phyloP scores from a whole-genome alignment of 2,329 filamentous ascomycete genomes.

The Colletotrichum cuscutae region DNA sequence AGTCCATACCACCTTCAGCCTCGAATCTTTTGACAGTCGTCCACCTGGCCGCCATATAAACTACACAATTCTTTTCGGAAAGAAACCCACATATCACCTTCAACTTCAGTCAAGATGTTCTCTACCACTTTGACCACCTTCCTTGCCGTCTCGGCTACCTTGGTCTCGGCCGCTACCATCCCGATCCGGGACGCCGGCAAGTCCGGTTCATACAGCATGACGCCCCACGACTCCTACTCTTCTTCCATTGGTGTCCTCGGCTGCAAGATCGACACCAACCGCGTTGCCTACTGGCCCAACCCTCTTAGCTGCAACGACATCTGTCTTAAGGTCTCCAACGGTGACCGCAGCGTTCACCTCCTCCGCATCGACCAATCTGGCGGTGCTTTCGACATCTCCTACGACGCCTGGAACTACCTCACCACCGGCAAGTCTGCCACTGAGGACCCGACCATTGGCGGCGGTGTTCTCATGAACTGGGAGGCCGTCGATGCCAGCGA shows the following conservation, averaged over 20 bases:
- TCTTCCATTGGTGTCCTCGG: conserved; percentile 68
- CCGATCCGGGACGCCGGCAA: conserved; percentile 36
- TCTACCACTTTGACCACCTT: conserved; percentile 42
- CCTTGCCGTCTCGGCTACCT: conserved; percentile 41
- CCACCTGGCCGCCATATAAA: conserved; percentile 1
- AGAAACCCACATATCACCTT: background rate
- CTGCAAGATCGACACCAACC: conserved; percentile 70
- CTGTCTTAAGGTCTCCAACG: conserved; percentile 64
- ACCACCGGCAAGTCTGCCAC: conserved; percentile 59
- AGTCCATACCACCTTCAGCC: background rate
- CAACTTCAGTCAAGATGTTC: conserved; percentile 38
- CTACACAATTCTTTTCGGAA: background rate
- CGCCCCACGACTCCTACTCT: conserved; percentile 66
- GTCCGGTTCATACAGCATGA: conserved; percentile 50
- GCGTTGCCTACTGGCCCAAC: conserved; percentile 69
- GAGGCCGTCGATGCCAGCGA: conserved; percentile 57
- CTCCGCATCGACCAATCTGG: conserved; percentile 66
- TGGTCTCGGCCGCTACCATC: conserved; percentile 41
- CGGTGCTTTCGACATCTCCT: conserved; percentile 68
- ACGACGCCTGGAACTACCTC: conserved; percentile 72
- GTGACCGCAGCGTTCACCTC: conserved; percentile 63
- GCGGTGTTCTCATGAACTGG: conserved; percentile 62
- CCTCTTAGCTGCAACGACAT: conserved; percentile 64
- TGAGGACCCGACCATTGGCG: conserved; percentile 57
- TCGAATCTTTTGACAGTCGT: background rate